Evolutionary conservation across 495 filamentous ascomycete genomes (phyloP).

Genomic region (Aspergillus wentii): DNA sequence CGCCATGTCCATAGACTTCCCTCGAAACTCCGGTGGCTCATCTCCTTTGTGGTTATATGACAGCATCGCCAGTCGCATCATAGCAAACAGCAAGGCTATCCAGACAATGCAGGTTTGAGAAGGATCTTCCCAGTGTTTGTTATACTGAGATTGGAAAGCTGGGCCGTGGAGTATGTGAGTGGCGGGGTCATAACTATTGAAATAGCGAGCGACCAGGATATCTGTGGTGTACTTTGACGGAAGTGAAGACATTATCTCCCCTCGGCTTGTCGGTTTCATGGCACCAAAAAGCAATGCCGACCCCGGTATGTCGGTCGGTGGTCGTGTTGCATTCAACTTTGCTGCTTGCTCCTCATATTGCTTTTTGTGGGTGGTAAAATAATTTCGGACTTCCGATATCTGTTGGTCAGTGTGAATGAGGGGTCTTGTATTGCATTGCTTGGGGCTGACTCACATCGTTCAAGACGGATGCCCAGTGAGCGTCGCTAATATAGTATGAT

Average conservation of each 20-base stretch:
- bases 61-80: conserved; percentile 85
- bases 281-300: conserved; percentile 73
- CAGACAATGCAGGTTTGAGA: conserved; percentile 75
- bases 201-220: conserved; percentile 69
- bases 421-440: conserved; percentile 10
- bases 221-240: conserved; percentile 78
- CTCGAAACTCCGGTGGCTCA: conserved; percentile 78
- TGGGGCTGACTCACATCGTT: conserved; percentile 58
- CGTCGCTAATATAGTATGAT: conserved; percentile 79
- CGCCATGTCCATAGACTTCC: conserved; percentile 70
- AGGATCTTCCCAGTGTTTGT: conserved; percentile 84
- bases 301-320: conserved; percentile 50
- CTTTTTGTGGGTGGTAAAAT: conserved; percentile 68
- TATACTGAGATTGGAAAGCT: conserved; percentile 79
- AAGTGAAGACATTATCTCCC: conserved; percentile 73
- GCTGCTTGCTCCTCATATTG: conserved; percentile 58
- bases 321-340: conserved; percentile 61
- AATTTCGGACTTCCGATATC: conserved; percentile 92
- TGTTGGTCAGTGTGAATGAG: conserved; percentile 22
- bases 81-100: conserved; percentile 83
- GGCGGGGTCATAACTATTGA: conserved; percentile 68
- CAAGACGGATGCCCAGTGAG: conserved; percentile 86
- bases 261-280: conserved; percentile 57
- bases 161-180: conserved; percentile 82
- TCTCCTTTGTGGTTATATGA: conserved; percentile 88